phyloP scores from a whole-genome alignment of 495 filamentous ascomycete genomes.

The Trichoderma reesei region DNA sequence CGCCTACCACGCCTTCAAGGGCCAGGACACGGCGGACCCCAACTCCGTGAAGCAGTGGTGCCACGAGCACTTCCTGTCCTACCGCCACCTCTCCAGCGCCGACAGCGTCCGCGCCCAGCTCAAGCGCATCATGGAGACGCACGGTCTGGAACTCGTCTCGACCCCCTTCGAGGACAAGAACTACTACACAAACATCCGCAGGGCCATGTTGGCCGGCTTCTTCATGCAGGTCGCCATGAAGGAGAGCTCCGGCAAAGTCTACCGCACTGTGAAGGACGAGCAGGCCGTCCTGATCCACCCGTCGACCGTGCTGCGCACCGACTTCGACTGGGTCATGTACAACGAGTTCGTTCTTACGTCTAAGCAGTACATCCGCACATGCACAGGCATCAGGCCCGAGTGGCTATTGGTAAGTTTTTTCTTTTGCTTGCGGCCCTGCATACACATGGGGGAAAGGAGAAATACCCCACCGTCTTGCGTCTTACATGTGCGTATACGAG shows the following conservation, averaged over 20 bases:
- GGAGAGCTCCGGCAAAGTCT: slow-evolving; percentile 65
- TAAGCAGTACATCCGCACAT: slow-evolving; percentile 78
- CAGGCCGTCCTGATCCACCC: slow-evolving; percentile 85
- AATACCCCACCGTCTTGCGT: slow-evolving; percentile 24
- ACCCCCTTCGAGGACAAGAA: slow-evolving; percentile 91
- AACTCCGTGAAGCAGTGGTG: slow-evolving; percentile 67
- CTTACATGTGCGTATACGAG: background rate
- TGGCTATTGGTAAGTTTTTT: slow-evolving; percentile 72
- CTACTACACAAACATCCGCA: slow-evolving; percentile 95
- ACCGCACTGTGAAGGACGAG: slow-evolving; percentile 92
- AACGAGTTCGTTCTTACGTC: slow-evolving; percentile 97
- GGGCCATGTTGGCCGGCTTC: slow-evolving; percentile 88
- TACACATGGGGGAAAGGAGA: too few species aligned
- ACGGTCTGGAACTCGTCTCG: slow-evolving; percentile 73
- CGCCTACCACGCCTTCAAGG: slow-evolving; percentile 95
- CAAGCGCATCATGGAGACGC: slow-evolving; percentile 89
- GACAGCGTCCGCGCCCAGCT: slow-evolving; percentile 90
- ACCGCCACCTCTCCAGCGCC: slow-evolving; percentile 78
- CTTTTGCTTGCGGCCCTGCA: background rate
- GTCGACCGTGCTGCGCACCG: slow-evolving; percentile 71
- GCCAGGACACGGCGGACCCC: slow-evolving; percentile 53
- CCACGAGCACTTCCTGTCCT: slow-evolving; percentile 92
- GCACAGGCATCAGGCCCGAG: slow-evolving; percentile 58
- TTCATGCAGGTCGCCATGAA: slow-evolving; percentile 99
- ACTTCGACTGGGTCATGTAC: slow-evolving; percentile 95